These are phyloP conservation scores for Gonapodya sp. DNA, from an alignment of 192 early-diverging fungal species.

Conservation along the genomic window DNA sequence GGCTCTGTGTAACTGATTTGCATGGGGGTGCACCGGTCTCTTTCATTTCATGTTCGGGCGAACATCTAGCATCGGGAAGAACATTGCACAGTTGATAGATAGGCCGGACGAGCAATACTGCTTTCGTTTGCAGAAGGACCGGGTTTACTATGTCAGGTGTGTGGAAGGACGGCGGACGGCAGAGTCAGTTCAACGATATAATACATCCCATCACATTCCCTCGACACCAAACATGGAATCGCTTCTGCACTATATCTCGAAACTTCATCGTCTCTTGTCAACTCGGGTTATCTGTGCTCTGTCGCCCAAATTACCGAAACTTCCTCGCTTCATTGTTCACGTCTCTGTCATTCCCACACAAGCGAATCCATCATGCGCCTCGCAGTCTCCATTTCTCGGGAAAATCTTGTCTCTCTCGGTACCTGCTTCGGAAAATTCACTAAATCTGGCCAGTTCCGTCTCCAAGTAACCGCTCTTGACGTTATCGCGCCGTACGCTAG, in stretches of 20 bases:
- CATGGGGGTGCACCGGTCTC: too few relatives aligned
- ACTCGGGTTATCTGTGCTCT: too few relatives aligned
- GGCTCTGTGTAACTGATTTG: too few relatives aligned
- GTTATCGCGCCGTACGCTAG: constrained; percentile 88
- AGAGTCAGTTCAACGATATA: too few relatives aligned
- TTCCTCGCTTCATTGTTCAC: not conserved
- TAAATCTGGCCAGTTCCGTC: constrained; percentile 91
- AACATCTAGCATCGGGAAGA: constrained; percentile 73
- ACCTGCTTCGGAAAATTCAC: constrained; percentile 99
- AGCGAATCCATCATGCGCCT: constrained; percentile 87
- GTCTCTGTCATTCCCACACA: not conserved
- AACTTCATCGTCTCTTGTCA: too few relatives aligned
- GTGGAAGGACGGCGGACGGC: too few relatives aligned
- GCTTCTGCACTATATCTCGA: too few relatives aligned
- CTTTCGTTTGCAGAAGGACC: constrained; percentile 87
- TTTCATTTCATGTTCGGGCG: too few relatives aligned
- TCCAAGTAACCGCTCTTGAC: constrained; percentile 88
- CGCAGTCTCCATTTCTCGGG: constrained; percentile 70
- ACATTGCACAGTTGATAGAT: constrained; percentile 58
- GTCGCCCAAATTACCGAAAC: too few relatives aligned
- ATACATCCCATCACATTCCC: too few relatives aligned
- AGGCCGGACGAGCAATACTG: constrained; percentile 93
- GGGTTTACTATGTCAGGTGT: constrained; percentile 93
- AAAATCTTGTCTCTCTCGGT: constrained; percentile 82
- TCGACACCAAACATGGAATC: too few relatives aligned